phyloP scores from a whole-genome alignment of 2,329 filamentous ascomycete species.

The Claviceps pazoutovae region DNA sequence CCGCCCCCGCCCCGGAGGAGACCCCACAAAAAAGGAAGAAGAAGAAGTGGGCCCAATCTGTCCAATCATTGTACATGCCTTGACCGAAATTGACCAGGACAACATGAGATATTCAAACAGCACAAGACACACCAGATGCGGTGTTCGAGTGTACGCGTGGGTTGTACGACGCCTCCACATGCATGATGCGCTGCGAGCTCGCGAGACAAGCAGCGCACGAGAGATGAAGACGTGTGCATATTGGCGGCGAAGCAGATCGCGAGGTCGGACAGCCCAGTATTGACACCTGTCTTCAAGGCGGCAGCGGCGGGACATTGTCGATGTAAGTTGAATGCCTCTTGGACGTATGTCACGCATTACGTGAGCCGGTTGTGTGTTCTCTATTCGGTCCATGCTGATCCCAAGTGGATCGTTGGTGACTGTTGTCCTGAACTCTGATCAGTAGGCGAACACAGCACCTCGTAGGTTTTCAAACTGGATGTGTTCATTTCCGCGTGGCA shows the following conservation, averaged over 20 bases:
- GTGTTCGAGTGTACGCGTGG: not conserved
- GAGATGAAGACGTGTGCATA: not conserved
- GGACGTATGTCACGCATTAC: too few relatives aligned
- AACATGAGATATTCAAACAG: not conserved
- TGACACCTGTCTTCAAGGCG: too few relatives aligned
- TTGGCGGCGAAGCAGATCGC: not conserved
- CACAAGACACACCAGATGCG: not conserved
- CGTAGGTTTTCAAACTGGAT: not conserved
- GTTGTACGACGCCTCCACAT: slow-evolving; percentile 2
- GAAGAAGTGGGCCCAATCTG: not conserved
- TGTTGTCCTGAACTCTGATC: too few relatives aligned
- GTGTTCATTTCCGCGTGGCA: not conserved
- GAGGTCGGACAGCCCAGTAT: too few relatives aligned
- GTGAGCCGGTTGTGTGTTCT: too few relatives aligned
- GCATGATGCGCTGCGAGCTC: not conserved
- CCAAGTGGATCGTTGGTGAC: too few relatives aligned
- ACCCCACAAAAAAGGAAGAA: not conserved
- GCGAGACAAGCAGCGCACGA: not conserved
- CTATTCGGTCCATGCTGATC: too few relatives aligned
- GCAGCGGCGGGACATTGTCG: too few relatives aligned
- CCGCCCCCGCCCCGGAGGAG: too few relatives aligned
- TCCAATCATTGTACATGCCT: slow-evolving; percentile 14
- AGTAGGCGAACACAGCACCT: too few relatives aligned
- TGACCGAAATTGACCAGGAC: slow-evolving; percentile 14
- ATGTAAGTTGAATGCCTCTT: too few relatives aligned